Base-by-base conservation (phyloP, 2,329 filamentous ascomycete species). In the Rhexocercosporidium sp. region DNA sequence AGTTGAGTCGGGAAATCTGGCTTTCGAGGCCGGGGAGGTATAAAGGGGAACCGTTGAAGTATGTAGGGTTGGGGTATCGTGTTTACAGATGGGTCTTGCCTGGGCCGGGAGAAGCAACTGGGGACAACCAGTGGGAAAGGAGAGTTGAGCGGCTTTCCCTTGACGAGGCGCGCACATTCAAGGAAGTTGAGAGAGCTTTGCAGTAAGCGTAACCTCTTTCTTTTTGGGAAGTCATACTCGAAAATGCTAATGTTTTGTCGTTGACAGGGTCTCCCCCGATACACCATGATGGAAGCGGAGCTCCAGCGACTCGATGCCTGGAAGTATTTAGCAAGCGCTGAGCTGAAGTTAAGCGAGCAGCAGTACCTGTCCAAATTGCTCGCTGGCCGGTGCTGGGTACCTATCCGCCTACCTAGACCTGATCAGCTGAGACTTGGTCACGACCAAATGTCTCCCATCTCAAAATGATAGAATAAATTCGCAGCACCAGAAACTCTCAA, bases 141-240 rank as follows among this genome's bases (percentile, higher is more conserved):
- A 57, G 54, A 22, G 54, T 57, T 18, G 54, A 57, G 34, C 54
- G 41, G 34, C 20, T 57, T 9, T 41, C 34, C 3, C 20, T 41
- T 57, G 54, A 57, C 9, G 54, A 57, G 34, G 54, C 54, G 34
- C 41, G 31, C 7, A 41, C n/a, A 5, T 57, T 57, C 54, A 39
- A 41, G 34, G 54, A 57, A 8, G 54, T 57, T 11, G 8, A 11
- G 12, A 57, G 34, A 37, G 54, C 54, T 14, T 39, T 57, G 12
- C 34, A 39, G 54, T 57, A 20, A 57, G 31, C 3, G 5, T 9
- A 16, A 25, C 14, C n/a, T 22, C 22, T 22, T 25, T 20, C 9
- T 1, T 22, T 7, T 9, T 20, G 16, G 18, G 20, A n/a, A 4
- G n/a, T 4, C n/a, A 22, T 16, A 11, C 3, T 41, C 5, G 18